Percentiles rank a stretch among this genome's conserved stretches.
These are phyloP conservation scores for Vaccinium myrtillus DNA, from an alignment of 148 eudicot genomes.

Conservation along the genomic window DNA sequence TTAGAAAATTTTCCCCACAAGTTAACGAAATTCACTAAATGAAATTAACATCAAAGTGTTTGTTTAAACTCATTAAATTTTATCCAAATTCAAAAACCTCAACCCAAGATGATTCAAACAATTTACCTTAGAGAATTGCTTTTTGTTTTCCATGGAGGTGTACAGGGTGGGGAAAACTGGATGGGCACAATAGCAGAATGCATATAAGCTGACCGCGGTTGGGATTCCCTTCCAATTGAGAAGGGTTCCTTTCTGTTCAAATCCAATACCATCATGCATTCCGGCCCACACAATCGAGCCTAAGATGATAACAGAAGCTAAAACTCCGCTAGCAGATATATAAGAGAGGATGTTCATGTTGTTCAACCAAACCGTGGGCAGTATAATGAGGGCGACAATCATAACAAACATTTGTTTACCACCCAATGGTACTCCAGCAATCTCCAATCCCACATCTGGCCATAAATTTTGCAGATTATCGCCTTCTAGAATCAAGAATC, in stretches of 20 bases:
- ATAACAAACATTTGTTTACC: constrained; percentile 45
- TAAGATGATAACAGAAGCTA: constrained; percentile 44
- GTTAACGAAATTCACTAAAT: not conserved
- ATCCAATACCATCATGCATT: constrained; percentile 42
- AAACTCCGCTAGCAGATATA: constrained; percentile 51
- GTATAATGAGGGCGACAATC: constrained; percentile 34
- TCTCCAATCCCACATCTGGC: constrained; percentile 25
- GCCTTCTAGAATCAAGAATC: constrained; percentile 61
- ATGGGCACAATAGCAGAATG: constrained; percentile 55
- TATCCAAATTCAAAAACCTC: not conserved
- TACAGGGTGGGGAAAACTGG: constrained; percentile 54
- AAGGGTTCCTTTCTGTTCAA: constrained; percentile 37
- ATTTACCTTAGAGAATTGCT: constrained; percentile 44
- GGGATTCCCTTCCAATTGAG: constrained; percentile 43
- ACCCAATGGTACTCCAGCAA: constrained; percentile 26
- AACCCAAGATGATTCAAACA: not conserved
- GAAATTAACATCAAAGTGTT: not conserved
- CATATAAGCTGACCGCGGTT: constrained; percentile 47
- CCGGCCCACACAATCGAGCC: constrained; percentile 43
- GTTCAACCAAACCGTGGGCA: constrained; percentile 44
- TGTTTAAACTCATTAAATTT: not conserved
- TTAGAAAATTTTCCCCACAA: not conserved
- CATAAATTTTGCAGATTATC: constrained; percentile 47
- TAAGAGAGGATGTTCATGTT: constrained; percentile 43
- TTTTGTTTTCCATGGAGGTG: constrained; percentile 45